Conservation (phyloP, 78 protist species). For the Dictyostelium brefeldianum region DNA sequence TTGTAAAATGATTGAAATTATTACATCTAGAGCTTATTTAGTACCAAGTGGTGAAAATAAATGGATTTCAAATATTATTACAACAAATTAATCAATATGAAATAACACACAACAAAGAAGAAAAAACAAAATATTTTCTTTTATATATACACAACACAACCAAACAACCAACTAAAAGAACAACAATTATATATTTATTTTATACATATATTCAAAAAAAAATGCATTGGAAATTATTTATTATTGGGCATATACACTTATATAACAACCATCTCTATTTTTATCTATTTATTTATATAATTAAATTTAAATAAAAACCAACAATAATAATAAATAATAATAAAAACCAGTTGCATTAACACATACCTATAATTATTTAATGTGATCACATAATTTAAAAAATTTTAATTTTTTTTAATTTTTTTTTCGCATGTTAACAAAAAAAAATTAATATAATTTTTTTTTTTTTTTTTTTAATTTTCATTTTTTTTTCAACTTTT, state of each 20-base stretch:
- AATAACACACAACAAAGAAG: too few species aligned
- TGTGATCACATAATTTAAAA: neutral
- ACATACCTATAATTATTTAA: too few species aligned
- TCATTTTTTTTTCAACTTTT: neutral
- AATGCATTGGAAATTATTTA: too few species aligned
- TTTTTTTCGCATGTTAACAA: neutral
- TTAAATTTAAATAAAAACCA: neutral
- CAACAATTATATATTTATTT: neutral
- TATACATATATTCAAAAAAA: neutral
- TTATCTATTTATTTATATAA: slow-evolving; percentile 16
- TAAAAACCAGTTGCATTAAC: neutral
- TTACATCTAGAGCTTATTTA: slow-evolving; percentile 69
- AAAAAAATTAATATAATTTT: neutral
- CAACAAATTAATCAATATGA: neutral
- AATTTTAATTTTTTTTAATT: too few species aligned
- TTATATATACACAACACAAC: neutral
- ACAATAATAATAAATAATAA: too few species aligned
- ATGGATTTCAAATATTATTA: slow-evolving; percentile 28
- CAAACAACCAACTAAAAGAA: neutral
- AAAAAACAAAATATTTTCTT: neutral
- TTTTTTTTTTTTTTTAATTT: neutral
- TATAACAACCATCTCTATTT: neutral
- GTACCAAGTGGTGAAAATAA: slow-evolving; percentile 49
- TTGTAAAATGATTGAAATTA: slow-evolving; percentile 39
- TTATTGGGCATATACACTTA: too few species aligned